Conservation (phyloP, 2,329 filamentous ascomycete genomes). For the Pezicula carpinea region DNA sequence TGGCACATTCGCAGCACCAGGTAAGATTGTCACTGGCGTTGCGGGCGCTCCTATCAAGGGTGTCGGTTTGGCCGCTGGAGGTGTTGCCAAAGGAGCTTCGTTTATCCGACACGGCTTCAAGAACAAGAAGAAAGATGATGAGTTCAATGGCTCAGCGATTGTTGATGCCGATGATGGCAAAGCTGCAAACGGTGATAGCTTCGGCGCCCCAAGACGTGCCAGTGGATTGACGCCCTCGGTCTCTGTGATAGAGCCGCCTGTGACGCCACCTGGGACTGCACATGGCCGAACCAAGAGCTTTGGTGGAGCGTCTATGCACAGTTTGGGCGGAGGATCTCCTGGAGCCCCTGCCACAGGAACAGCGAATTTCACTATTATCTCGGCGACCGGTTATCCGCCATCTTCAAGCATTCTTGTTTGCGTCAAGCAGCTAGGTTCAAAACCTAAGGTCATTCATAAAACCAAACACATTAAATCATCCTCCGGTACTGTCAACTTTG, state of each 20-base stretch:
- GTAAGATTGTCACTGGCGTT: constrained; percentile 78
- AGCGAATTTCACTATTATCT: constrained; percentile 75
- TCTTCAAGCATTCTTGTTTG: constrained; percentile 74
- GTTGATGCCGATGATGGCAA: constrained; percentile 38
- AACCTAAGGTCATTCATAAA: constrained; percentile 79
- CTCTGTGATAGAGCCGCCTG: constrained; percentile 10
- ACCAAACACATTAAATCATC: constrained; percentile 82
- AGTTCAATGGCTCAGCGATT: constrained; percentile 35
- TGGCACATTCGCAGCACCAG: constrained; percentile 81
- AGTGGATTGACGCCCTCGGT: constrained; percentile 11
- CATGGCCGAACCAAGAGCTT: constrained; percentile 50
- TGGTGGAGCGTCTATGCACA: constrained; percentile 63
- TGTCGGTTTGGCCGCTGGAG: constrained; percentile 62
- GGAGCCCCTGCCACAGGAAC: constrained; percentile 59
- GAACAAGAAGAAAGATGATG: constrained; percentile 60
- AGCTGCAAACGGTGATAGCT: constrained; percentile 25
- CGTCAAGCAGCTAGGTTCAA: constrained; percentile 62
- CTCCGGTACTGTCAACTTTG: constrained; percentile 61
- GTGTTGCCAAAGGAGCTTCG: constrained; percentile 80
- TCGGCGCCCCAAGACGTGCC: constrained; percentile 14
- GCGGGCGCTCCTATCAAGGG: constrained; percentile 93
- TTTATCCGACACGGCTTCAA: constrained; percentile 86
- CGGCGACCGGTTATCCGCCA: constrained; percentile 71
- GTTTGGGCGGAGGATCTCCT: constrained; percentile 45
- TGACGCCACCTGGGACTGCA: constrained; percentile 24